phyloP scores from a whole-genome alignment of 495 filamentous ascomycete species.

The Stereocaulon alpinum region DNA sequence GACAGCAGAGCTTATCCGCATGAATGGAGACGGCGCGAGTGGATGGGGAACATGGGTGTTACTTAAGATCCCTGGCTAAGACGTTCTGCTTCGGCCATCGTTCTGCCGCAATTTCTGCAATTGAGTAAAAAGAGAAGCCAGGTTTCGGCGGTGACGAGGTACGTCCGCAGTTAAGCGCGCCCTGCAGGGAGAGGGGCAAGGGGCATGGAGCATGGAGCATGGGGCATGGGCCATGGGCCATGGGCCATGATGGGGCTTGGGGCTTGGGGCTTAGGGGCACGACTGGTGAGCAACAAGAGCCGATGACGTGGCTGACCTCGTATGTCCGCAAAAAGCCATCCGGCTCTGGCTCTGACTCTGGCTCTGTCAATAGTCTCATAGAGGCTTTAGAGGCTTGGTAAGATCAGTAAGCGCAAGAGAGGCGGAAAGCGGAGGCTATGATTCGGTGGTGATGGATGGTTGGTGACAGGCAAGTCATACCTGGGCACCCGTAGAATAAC shows the following conservation, averaged over 20 bases:
- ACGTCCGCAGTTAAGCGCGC: conserved; percentile 1
- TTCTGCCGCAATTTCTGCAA: background rate
- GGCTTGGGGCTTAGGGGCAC: no score
- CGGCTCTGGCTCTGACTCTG: background rate
- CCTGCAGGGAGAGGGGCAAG: background rate
- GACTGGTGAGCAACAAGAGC: background rate
- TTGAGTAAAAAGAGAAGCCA: background rate
- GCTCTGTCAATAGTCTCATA: no score
- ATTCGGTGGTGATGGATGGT: no score
- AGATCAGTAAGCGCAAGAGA: background rate
- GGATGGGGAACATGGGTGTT: background rate
- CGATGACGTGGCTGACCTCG: background rate
- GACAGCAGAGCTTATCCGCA: conserved; percentile 4
- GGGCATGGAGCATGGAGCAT: no score
- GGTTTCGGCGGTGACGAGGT: conserved; percentile 1
- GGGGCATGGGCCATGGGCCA: no score
- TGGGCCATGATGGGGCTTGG: no score
- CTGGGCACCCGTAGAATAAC: no score
- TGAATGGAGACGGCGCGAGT: background rate
- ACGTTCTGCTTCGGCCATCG: conserved; percentile 2
- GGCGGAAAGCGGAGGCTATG: background rate
- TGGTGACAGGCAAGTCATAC: no score
- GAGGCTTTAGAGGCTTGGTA: background rate
- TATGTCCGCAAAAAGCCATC: background rate
- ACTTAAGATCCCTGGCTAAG: conserved; percentile 6